Conservation (phyloP, 1,284 basidiomycete species). For the Xerocomus cyaneibrunnescens region DNA sequence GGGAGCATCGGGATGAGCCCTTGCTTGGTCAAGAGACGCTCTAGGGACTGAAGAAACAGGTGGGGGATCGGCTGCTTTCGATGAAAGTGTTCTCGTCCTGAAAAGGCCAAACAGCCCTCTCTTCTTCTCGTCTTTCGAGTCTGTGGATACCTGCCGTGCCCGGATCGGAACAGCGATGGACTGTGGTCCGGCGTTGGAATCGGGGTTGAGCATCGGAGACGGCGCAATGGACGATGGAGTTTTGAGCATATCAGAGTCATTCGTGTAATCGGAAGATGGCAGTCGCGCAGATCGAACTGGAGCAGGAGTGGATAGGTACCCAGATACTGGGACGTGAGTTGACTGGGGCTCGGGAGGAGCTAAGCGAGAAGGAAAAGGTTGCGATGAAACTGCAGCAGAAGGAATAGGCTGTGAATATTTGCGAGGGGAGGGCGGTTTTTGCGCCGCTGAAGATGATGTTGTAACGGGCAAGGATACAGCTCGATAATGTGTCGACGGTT, state of each 20-base stretch:
- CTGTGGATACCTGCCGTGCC: conserved; percentile 29
- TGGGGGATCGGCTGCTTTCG: conserved; percentile 28
- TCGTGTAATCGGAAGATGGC: conserved; percentile 22
- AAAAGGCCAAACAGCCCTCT: conserved; percentile 34
- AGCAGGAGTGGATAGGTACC: conserved; percentile 23
- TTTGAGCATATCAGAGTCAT: conserved; percentile 47
- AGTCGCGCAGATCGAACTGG: conserved; percentile 19
- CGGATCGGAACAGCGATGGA: conserved; percentile 21
- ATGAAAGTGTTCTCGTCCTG: conserved; percentile 35
- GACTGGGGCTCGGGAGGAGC: conserved; percentile 16
- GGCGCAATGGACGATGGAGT: conserved; percentile 56
- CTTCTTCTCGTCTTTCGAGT: conserved; percentile 37
- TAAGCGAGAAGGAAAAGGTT: conserved; percentile 33
- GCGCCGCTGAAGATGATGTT: conserved; percentile 16
- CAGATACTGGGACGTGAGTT: conserved; percentile 19
- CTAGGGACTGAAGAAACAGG: conserved; percentile 16
- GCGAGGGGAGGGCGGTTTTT: conserved; percentile 32
- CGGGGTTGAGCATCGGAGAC: conserved; percentile 37
- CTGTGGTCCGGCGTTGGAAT: conserved; percentile 9
- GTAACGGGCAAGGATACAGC: conserved; percentile 30
- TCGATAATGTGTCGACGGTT: conserved; percentile 27
- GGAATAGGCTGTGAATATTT: conserved; percentile 33
- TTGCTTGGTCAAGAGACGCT: conserved; percentile 25
- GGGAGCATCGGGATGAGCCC: conserved; percentile 12
- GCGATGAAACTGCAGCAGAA: conserved; percentile 25